A percentile compares a stretch with the other conserved stretches of the same genome.
These are phyloP conservation scores for Rickenella mellea DNA, from an alignment of 768 basidiomycete species.

Conservation along the genomic window DNA sequence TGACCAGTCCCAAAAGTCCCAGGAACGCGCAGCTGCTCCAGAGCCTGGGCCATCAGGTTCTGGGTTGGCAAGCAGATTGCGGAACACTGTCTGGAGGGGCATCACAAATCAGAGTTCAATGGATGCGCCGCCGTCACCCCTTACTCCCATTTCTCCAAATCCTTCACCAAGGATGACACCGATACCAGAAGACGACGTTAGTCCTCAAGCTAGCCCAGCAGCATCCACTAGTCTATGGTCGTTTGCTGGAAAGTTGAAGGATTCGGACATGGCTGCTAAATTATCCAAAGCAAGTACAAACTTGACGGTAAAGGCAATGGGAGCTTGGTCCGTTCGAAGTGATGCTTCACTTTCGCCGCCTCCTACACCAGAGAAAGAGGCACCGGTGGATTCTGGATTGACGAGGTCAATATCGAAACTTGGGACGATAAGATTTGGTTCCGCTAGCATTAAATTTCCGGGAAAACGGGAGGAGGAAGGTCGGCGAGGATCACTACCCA, in stretches of 20 bases:
- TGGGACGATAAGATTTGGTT: too few species aligned
- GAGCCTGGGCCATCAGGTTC: slow-evolving; percentile 7
- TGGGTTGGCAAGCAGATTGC: slow-evolving; percentile 42
- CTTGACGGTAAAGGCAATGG: slow-evolving; percentile 57
- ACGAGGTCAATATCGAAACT: neutral
- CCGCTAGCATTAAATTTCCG: neutral
- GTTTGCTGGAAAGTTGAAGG: slow-evolving; percentile 66
- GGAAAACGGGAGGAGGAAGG: slow-evolving; percentile 5
- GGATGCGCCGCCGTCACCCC: slow-evolving; percentile 46
- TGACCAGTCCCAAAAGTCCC: slow-evolving; percentile 16
- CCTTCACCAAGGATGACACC: slow-evolving; percentile 19
- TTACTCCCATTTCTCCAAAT: slow-evolving; percentile 27
- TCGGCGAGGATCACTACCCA: slow-evolving; percentile 33
- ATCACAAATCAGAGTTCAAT: slow-evolving; percentile 68
- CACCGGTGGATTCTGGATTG: slow-evolving; percentile 1
- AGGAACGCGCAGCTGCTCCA: slow-evolving; percentile 9
- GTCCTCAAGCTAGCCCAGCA: slow-evolving; percentile 4
- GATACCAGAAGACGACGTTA: neutral
- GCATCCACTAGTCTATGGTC: slow-evolving; percentile 40
- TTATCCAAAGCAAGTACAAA: slow-evolving; percentile 70
- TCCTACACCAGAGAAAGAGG: slow-evolving; percentile 15
- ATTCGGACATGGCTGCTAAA: slow-evolving; percentile 62
- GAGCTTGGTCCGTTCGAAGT: slow-evolving; percentile 19
- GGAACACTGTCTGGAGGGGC: slow-evolving; percentile 65
- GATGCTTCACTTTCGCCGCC: slow-evolving; percentile 10